Base-by-base conservation (phyloP, 2,329 filamentous ascomycete genomes). In the Cercospora sp. region DNA sequence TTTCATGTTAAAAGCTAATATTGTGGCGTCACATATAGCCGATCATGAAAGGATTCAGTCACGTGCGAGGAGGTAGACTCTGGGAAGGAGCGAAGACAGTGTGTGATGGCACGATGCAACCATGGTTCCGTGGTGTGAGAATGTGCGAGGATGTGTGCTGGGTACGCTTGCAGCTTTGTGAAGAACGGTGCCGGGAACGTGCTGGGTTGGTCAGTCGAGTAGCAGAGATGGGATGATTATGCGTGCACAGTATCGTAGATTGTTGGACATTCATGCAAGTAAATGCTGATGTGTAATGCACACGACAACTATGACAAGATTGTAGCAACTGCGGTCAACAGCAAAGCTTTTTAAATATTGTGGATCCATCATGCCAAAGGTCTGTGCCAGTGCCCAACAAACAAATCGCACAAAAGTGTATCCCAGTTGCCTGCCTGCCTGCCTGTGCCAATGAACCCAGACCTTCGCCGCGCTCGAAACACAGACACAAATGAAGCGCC, bases 241-340 rank as follows among this genome's bases (percentile, higher is more conserved):
- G 42, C 8, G 18, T 20, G 42, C 42, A 20, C 42, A 20, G 18
- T 12, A 10, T 48, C 10, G 42, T 48, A 48, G 8, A 48, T 12
- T 48, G 42, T 48, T 20, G 42, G 42, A 48, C 42, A 48, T 48
- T 48, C n/a, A 48, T 48, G 42, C 42, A 48, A 48, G 2, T 6
- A 51, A 13, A 51, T 20, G 45, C 45, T 23, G 45, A 6, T 12
- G 13, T 23, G 18, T 20, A 51, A 10, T 5, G 42, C 42, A 48
- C 42, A 13, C 13, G 7, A 31, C 26, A 53, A 53, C 39, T 63
- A 20, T 12, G 31, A 51, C 60, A 13, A 62, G 39, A 48, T n/a
- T 23, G 26, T 26, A 62, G 36, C 48, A 33, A 5, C 33, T 55
- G 60, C 60, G 31, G 60, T 63, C 60, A 63, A 63, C 60, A 63